phyloP scores from a whole-genome alignment of 2,329 filamentous ascomycete genomes.

The Diaporthe citrichinensis region DNA sequence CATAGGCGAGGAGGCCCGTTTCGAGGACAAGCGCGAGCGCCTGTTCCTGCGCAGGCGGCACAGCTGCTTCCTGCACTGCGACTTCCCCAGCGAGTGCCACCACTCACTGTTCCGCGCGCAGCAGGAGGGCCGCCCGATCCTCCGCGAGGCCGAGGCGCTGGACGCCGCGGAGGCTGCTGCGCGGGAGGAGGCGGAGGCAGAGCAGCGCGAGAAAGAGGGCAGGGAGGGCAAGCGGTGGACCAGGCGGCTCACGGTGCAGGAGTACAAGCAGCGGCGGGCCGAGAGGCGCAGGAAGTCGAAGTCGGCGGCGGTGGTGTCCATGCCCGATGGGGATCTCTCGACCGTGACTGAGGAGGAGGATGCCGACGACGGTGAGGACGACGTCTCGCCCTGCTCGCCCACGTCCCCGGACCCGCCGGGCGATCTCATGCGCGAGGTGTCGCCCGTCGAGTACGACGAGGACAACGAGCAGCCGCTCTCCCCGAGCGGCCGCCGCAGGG shows the following conservation, averaged over 20 bases:
- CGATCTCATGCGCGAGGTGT: background rate
- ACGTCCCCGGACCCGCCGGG: background rate
- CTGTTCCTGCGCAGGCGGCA: constrained; percentile 44
- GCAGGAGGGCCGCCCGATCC: constrained; percentile 36
- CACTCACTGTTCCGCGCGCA: constrained; percentile 41
- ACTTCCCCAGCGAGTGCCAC: constrained; percentile 48
- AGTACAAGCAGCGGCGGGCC: background rate
- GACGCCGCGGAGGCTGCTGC: constrained; percentile 8
- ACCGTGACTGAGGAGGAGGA: background rate
- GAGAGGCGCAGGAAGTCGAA: background rate
- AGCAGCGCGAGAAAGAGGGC: background rate
- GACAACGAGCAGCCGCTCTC: background rate
- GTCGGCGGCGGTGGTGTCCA: background rate
- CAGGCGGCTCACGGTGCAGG: background rate
- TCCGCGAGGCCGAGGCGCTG: constrained; percentile 27
- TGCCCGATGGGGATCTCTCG: background rate
- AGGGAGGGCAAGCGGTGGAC: no score
- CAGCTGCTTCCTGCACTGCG: constrained; percentile 48
- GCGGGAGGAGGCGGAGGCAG: background rate
- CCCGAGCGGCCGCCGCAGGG: background rate
- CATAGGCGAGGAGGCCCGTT: background rate
- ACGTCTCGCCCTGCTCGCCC: background rate
- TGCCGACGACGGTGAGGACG: background rate
- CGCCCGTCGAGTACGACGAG: background rate
- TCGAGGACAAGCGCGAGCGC: constrained; percentile 36